Percentiles rank a stretch among this genome's conserved stretches.
Evolutionary conservation across 2,329 filamentous ascomycete species (phyloP).

Genomic region (Paraphaeosphaeria sporulosa): DNA sequence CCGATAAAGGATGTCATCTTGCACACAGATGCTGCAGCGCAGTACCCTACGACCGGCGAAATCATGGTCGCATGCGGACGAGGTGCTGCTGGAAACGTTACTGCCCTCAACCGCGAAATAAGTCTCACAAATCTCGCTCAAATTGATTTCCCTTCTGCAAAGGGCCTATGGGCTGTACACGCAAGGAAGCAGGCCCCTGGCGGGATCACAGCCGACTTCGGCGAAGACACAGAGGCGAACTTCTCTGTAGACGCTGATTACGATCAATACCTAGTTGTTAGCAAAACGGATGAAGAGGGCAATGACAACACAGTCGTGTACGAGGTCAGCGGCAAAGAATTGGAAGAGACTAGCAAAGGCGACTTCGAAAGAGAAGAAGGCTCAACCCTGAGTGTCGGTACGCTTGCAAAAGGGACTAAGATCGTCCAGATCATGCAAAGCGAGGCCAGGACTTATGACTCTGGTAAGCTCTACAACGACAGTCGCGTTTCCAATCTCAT

Average conservation of each 20-base stretch:
- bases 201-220: constrained; percentile 56
- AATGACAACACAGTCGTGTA: constrained; percentile 83
- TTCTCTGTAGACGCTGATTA: constrained; percentile 64
- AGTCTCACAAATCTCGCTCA: constrained; percentile 74
- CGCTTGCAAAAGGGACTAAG: constrained; percentile 79
- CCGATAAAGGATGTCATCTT: constrained; percentile 79
- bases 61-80: constrained; percentile 67
- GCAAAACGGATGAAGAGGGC: constrained; percentile 70
- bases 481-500: background rate
- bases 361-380: constrained; percentile 94
- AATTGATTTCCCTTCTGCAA: constrained; percentile 75
- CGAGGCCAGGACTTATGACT: constrained; percentile 90
- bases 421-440: constrained; percentile 88
- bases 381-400: constrained; percentile 83
- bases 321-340: constrained; percentile 73
- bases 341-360: constrained; percentile 79
- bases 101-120: constrained; percentile 79
- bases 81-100: constrained; percentile 72
- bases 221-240: constrained; percentile 50
- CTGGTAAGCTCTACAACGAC: constrained; percentile 65
- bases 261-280: constrained; percentile 84
- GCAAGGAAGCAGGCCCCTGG: constrained; percentile 73
- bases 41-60: constrained; percentile 52
- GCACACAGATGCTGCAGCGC: constrained; percentile 54
- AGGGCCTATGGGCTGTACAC: constrained; percentile 82